Conservation (phyloP, 1,284 basidiomycete species). For the Apiotrichum akiyoshidainum region DNA sequence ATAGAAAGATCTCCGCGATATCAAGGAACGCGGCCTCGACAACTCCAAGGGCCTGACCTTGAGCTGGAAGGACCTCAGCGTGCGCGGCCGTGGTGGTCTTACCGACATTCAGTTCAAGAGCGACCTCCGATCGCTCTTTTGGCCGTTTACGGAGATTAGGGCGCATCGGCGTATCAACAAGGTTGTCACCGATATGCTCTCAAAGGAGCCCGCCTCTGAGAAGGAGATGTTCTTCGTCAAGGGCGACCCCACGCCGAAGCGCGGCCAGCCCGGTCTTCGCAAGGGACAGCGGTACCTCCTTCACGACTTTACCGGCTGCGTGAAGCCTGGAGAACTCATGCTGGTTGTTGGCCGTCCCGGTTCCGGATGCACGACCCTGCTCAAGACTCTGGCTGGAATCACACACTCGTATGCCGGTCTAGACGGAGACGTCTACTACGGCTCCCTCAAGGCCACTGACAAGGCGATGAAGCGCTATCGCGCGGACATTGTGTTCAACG, state of each 20-base stretch:
- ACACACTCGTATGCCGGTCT: constrained; percentile 49
- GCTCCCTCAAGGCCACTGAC: constrained; percentile 29
- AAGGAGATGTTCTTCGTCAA: background rate
- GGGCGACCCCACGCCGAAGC: constrained; percentile 9
- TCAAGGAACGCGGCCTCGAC: background rate
- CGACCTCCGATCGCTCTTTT: background rate
- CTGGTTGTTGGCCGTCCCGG: constrained; percentile 51
- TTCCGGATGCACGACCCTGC: constrained; percentile 52
- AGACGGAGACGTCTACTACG: constrained; percentile 51
- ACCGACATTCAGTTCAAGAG: background rate
- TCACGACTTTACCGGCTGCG: constrained; percentile 38
- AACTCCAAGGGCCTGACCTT: background rate
- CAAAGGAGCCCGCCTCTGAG: background rate
- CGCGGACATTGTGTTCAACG: constrained; percentile 21
- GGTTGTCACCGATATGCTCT: background rate
- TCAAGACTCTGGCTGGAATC: constrained; percentile 52
- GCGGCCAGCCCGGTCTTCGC: constrained; percentile 30
- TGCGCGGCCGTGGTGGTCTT: background rate
- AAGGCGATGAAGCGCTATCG: constrained; percentile 5
- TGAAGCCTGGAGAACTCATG: constrained; percentile 47
- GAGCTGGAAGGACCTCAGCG: background rate
- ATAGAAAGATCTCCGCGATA: background rate
- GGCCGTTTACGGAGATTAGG: background rate
- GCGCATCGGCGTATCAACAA: background rate
- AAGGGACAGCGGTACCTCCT: constrained; percentile 42